phyloP scores from a whole-genome alignment of 768 basidiomycete genomes.

The Lactifluus subvellereus region DNA sequence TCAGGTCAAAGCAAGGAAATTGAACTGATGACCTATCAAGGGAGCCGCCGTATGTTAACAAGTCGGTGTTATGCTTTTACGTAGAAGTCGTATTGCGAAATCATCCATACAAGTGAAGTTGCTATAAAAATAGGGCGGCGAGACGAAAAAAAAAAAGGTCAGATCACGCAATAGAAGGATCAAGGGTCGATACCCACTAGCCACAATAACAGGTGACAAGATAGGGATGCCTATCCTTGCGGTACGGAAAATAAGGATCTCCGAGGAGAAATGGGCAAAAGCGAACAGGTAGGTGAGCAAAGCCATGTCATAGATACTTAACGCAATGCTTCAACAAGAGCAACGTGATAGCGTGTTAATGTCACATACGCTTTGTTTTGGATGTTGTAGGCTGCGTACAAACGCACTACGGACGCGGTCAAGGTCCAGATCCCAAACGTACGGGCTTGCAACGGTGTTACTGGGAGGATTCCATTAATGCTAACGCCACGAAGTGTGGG shows the following conservation, averaged over 20 bases:
- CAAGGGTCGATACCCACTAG: constrained; percentile 55
- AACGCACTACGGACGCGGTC: constrained; percentile 73
- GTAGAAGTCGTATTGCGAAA: constrained; percentile 76
- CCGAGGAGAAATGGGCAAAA: constrained; percentile 82
- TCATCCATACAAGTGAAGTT: constrained; percentile 77
- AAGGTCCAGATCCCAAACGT: constrained; percentile 92
- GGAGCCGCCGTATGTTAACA: not conserved
- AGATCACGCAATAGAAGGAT: not conserved
- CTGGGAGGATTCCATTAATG: constrained; percentile 36
- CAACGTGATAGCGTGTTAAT: not conserved
- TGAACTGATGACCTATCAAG: not conserved
- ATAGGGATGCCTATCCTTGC: constrained; percentile 55
- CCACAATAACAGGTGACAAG: constrained; percentile 74
- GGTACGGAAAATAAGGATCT: constrained; percentile 77
- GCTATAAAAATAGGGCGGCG: constrained; percentile 38
- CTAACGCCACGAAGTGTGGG: not conserved
- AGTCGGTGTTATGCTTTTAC: constrained; percentile 34
- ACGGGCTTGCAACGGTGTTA: constrained; percentile 80
- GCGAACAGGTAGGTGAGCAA: constrained; percentile 86
- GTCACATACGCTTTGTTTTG: constrained; percentile 64
- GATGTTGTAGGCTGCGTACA: constrained; percentile 88
- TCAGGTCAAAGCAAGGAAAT: not conserved
- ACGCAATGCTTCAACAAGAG: constrained; percentile 8
- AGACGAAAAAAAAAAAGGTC: not conserved
- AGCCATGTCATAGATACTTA: constrained; percentile 87